Conservation (phyloP, 2,329 filamentous ascomycete genomes). For the Monosporascus sp. region DNA sequence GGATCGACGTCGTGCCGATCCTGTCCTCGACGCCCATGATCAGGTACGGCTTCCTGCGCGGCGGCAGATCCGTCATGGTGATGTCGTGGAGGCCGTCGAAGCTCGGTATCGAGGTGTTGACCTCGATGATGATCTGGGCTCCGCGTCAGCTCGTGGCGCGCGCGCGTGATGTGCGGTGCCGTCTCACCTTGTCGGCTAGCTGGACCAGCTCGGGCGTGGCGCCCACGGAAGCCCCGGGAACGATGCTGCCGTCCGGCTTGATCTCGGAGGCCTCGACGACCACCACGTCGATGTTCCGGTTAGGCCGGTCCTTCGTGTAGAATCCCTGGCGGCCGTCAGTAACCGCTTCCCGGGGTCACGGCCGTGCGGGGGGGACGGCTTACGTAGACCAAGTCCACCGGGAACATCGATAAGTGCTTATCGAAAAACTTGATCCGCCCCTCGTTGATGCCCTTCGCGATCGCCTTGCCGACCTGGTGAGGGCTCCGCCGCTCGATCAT, state of each 20-base stretch:
- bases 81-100: slow-evolving; percentile 90
- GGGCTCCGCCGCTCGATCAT: slow-evolving; percentile 85
- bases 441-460: slow-evolving; percentile 84
- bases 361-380: slow-evolving; percentile 14
- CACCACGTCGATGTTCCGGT: slow-evolving; percentile 72
- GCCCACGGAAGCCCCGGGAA: slow-evolving; percentile 80
- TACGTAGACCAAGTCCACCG: slow-evolving; percentile 76
- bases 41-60: slow-evolving; percentile 75
- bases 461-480: slow-evolving; percentile 87
- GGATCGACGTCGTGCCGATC: slow-evolving; percentile 77
- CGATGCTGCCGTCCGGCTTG: slow-evolving; percentile 82
- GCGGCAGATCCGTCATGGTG: slow-evolving; percentile 80
- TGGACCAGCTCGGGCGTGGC: slow-evolving; percentile 82
- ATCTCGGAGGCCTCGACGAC: slow-evolving; percentile 85
- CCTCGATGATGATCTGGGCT: slow-evolving; percentile 72
- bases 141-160: neutral
- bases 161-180: neutral
- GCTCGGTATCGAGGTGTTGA: slow-evolving; percentile 79
- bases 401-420: slow-evolving; percentile 92
- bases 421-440: slow-evolving; percentile 89
- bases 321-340: slow-evolving; percentile 49
- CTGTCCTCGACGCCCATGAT: slow-evolving; percentile 82
- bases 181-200: slow-evolving; percentile 75
- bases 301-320: slow-evolving; percentile 75
- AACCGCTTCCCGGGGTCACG: slow-evolving; percentile 1